A percentile compares a stretch with the other conserved stretches of the same genome.
These are phyloP conservation scores for Phialemoniopsis sp. DNA, from an alignment of 2,329 filamentous ascomycete genomes.

Conservation along the genomic window DNA sequence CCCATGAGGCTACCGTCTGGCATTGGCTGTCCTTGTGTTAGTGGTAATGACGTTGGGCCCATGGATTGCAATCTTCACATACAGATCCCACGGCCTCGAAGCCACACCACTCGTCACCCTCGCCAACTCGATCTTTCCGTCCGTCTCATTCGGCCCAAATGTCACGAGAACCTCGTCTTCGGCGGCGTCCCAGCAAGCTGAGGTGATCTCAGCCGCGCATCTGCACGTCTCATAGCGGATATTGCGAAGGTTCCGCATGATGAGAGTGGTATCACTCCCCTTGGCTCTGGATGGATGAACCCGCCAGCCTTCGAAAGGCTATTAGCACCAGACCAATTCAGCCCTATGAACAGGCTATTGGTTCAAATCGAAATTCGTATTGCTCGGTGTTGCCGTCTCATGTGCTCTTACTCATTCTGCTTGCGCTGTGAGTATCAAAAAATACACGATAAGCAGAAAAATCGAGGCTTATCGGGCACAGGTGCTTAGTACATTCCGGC, in stretches of 20 bases:
- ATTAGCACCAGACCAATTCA: too few relatives aligned
- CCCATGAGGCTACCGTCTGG: conserved; percentile 72
- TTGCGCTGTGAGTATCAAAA: too few relatives aligned
- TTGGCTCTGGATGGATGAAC: not conserved
- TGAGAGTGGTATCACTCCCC: conserved; percentile 9
- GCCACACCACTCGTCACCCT: conserved; percentile 28
- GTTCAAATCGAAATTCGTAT: too few relatives aligned
- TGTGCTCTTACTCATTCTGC: too few relatives aligned
- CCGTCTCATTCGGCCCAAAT: conserved; percentile 72
- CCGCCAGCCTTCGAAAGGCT: not conserved
- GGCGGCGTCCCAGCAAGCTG: conserved; percentile 80
- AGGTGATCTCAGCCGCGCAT: conserved; percentile 60
- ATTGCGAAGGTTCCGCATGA: conserved; percentile 86
- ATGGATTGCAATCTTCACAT: too few relatives aligned
- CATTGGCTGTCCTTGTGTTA: conserved; percentile 18
- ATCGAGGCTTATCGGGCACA: too few relatives aligned
- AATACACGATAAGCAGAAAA: too few relatives aligned
- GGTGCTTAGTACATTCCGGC: too few relatives aligned
- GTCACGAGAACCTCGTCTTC: conserved; percentile 76
- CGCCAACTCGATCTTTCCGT: conserved; percentile 68
- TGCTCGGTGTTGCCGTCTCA: too few relatives aligned
- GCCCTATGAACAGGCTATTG: too few relatives aligned
- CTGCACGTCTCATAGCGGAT: conserved; percentile 65
- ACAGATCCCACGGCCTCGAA: too few relatives aligned
- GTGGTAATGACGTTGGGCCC: not conserved